Percentiles rank a stretch among this genome's conserved stretches.
phyloP scores from a whole-genome alignment of 331 rosid species.

The Dryas integrifolia region DNA sequence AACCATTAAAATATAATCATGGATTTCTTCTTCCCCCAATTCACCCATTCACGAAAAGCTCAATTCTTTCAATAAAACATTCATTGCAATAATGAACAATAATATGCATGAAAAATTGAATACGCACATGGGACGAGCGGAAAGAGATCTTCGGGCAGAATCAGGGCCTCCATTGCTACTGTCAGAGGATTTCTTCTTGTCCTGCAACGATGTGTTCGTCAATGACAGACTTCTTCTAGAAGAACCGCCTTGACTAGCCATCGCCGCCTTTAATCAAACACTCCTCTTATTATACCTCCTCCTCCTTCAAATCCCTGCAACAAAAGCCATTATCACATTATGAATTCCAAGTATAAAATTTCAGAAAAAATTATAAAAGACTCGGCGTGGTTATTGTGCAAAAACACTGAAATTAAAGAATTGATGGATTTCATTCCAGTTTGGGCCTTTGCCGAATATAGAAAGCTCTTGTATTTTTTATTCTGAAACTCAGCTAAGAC shows the following conservation, averaged over 20 bases:
- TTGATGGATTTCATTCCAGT: not conserved
- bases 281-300: not conserved
- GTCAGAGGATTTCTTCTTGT: constrained; percentile 52
- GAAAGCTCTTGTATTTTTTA: not conserved
- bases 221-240: constrained; percentile 56
- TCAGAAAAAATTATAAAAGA: not conserved
- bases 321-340: constrained; percentile 14
- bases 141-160: constrained; percentile 44
- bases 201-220: constrained; percentile 32
- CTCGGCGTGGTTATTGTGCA: not conserved
- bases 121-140: constrained; percentile 49
- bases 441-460: not conserved
- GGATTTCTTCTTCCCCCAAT: not conserved
- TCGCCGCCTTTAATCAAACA: constrained; percentile 30
- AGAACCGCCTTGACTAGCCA: constrained; percentile 67
- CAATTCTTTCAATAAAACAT: not conserved
- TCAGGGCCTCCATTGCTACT: constrained; percentile 37
- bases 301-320: constrained; percentile 32
- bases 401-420: not conserved
- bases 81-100: not conserved
- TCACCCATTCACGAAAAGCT: not conserved
- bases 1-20: not conserved
- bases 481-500: not conserved
- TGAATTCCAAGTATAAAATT: not conserved
- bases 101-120: not conserved